Evolutionary conservation across 2,329 filamentous ascomycete species (phyloP), one percentile per base, ranked within the genome.

Genomic region (Penicillium frequentans): DNA sequence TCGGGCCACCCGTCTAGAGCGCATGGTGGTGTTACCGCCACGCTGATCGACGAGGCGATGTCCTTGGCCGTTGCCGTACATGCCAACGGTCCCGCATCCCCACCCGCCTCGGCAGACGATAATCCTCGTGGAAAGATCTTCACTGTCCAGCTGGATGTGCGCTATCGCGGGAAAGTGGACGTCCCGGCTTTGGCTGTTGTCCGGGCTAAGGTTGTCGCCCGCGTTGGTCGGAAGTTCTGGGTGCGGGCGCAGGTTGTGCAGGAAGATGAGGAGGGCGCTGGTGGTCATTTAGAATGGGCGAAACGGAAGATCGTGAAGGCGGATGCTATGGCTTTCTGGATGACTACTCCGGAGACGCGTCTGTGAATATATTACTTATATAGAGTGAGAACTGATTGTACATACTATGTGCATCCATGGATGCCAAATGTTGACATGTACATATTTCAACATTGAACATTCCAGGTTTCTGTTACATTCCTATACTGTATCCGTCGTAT

Each of bases 11-110:
- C 75, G 1, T 56, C 59, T 5, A 73, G 72, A 1, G 72, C 71
- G 21, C 77, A 79, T 50, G 77, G 77, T 4, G 77, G 76, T 16
- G 63, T 78, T 33, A 60, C 75, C 13, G 73, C 74, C 27, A 74
- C 74, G 5, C 56, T 78, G 23, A 68, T 80, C 24, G 77, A 80
- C 55, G 77, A 80, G 64, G 69, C 73, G 24, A 78, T 79, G 74
- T 77, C 75, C 1, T 57, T 76, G 14, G 70, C 71, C 13, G 68
- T 77, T 27, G 69, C 71, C 53, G 58, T 70, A 26, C 72, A 73
- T 62, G 58, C 67, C 10, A 62, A n/a, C 42, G 52, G 42, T 55
- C 60, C 54, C 3, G 43, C 35, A 29, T 16, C 29, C 19, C 21
- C 26, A 5, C 8, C 43, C 2, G 26, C 14, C 2, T 26, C 31